Evolutionary conservation across 495 filamentous ascomycete genomes (phyloP).

Genomic region (Penicillium coprophilum): DNA sequence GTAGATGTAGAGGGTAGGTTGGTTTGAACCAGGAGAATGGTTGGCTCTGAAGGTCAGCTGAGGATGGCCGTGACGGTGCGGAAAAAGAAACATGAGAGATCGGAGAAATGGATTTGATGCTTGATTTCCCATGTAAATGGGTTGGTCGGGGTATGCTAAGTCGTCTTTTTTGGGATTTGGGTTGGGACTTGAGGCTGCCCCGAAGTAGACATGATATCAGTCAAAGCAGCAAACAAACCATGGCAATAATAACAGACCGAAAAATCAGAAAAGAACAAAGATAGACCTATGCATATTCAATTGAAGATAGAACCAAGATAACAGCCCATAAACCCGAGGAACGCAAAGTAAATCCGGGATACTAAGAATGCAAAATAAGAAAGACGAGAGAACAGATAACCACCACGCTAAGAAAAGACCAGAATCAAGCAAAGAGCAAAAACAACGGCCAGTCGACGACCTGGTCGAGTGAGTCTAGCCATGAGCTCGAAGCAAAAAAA

Average conservation of each 20-base stretch:
- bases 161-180: neutral
- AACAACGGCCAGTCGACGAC: neutral
- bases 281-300: neutral
- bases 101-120: too few species aligned
- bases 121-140: neutral
- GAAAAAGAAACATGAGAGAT: neutral
- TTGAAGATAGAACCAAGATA: neutral
- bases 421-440: neutral
- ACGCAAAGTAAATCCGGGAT: neutral
- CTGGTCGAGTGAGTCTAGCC: neutral
- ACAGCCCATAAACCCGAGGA: neutral
- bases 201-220: neutral
- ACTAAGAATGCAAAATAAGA: neutral
- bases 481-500: neutral
- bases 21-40: neutral
- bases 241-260: too few species aligned
- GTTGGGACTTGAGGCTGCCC: neutral
- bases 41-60: neutral
- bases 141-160: neutral
- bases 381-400: constrained; percentile 7
- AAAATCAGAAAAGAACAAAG: neutral
- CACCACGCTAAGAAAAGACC: constrained; percentile 32
- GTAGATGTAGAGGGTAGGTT: neutral
- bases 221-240: neutral
- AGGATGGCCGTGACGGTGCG: neutral